Evolutionary conservation across 1,139 yeast species (phyloP), one percentile per base, ranked within the genome.

Genomic region (Blastobotrys aristatus): DNA sequence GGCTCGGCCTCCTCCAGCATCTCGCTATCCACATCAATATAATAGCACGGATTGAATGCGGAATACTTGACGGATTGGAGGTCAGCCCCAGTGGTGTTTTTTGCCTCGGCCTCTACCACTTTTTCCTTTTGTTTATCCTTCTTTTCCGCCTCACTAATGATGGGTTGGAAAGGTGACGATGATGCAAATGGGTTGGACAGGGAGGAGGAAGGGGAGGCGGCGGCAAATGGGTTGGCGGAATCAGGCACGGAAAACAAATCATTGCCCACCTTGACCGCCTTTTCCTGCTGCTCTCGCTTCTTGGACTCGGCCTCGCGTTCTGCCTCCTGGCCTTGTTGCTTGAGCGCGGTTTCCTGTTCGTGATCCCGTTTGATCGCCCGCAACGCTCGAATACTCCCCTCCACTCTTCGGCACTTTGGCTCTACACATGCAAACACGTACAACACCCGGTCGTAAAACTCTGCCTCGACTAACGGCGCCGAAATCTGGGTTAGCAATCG

Each of bases 401-500:
- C 72, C 56, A 79, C 76, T 53, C 84, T 73, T 40, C 84, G 75
- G 62, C 97, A 92, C 8, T 54, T 56, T 0, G 80, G 68, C 44
- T 79, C 74, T 41, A 74, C 70, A 67, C 98, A 92, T 1, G 80
- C 80, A 65, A 90, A 84, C 0, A 90, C 74, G 61, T 92, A 92
- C 24, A 92, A 65, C 11, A 81, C 81, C 49, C 98, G 75, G 58
- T 89, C 97, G 61, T 89, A 87, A 43, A 76, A 68, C n/a, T 81
- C 74, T 33, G 75, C 76, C 26, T 80, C 86, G 41, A 87, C 64
- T 7, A 61, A 51, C 1, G 95, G 94, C 1, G 96, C 84, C 65
- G 75, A 83, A 1, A 92, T 84, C 64, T 92, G 97, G 2, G 82
- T 67, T 34, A 89, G 69, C 44, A 90, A 67, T 7, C 86, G 80